Conservation (phyloP, 768 basidiomycete species). For the Crucibulum laeve region DNA sequence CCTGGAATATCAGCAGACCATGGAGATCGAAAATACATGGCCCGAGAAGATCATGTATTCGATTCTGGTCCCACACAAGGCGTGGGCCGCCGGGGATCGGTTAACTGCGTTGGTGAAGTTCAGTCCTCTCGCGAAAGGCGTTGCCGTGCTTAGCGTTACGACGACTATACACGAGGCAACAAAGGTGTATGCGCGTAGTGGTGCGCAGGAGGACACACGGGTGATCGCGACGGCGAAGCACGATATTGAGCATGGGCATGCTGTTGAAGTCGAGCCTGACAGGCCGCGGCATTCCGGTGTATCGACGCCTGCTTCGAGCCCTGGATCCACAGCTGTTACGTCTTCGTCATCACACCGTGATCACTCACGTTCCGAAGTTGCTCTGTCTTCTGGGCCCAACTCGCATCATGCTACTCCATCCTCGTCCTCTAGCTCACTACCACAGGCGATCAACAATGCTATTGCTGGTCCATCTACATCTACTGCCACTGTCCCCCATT, state of each 20-base stretch:
- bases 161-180: conserved; percentile 74
- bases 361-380: neutral
- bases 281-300: conserved; percentile 11
- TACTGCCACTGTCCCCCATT: neutral
- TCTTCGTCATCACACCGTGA: neutral
- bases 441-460: conserved; percentile 1
- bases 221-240: conserved; percentile 61
- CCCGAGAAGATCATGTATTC: conserved; percentile 96
- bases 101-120: conserved; percentile 84
- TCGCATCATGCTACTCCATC: conserved; percentile 3
- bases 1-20: conserved; percentile 92
- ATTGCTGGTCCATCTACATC: conserved; percentile 3
- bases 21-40: conserved; percentile 97
- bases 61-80: conserved; percentile 91
- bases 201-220: conserved; percentile 57
- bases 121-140: conserved; percentile 82
- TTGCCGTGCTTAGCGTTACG: conserved; percentile 58
- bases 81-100: conserved; percentile 88
- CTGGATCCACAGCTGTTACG: neutral
- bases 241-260: conserved; percentile 59
- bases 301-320: neutral
- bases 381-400: neutral
- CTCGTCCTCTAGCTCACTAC: conserved; percentile 2
- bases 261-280: conserved; percentile 31
- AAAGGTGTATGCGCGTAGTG: conserved; percentile 52